Conservation (phyloP, 2,329 filamentous ascomycete species). For the Penicillium capsulatum region DNA sequence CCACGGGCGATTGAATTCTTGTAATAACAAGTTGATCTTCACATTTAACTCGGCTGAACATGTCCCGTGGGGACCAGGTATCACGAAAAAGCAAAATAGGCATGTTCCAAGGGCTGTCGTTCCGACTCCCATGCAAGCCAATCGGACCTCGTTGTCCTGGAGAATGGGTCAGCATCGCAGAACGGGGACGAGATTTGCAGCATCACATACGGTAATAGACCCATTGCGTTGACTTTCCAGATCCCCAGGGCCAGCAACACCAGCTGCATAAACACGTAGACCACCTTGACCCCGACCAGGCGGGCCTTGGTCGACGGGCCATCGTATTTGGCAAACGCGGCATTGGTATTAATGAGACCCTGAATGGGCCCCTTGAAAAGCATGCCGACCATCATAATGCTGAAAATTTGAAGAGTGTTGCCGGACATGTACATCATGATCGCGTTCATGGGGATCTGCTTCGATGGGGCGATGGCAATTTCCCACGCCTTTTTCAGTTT, state of each 20-base stretch:
- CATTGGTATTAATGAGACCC: slow-evolving; percentile 75
- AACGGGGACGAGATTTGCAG: neutral
- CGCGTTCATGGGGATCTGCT: slow-evolving; percentile 93
- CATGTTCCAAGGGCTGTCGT: slow-evolving; percentile 63
- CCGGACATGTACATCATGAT: slow-evolving; percentile 99
- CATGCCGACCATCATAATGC: slow-evolving; percentile 99
- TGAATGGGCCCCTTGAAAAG: slow-evolving; percentile 94
- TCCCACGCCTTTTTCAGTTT: slow-evolving; percentile 99
- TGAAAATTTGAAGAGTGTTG: slow-evolving; percentile 97
- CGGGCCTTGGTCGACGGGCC: slow-evolving; percentile 69
- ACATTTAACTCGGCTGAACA: too few species aligned
- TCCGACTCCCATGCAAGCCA: slow-evolving; percentile 94
- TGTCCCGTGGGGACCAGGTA: neutral
- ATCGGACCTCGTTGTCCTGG: slow-evolving; percentile 86
- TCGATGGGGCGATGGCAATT: slow-evolving; percentile 85
- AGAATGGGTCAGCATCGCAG: slow-evolving; percentile 10
- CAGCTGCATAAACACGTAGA: slow-evolving; percentile 84
- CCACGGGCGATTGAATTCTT: too few species aligned
- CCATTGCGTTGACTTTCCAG: slow-evolving; percentile 98
- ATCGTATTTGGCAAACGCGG: slow-evolving; percentile 87
- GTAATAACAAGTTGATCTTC: too few species aligned
- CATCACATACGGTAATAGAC: slow-evolving; percentile 72
- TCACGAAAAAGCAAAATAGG: slow-evolving; percentile 56
- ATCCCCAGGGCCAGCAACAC: slow-evolving; percentile 78
- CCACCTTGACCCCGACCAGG: slow-evolving; percentile 76